Conservation (phyloP, 2,329 filamentous ascomycete species). For the Coleophoma eucalyptorum region DNA sequence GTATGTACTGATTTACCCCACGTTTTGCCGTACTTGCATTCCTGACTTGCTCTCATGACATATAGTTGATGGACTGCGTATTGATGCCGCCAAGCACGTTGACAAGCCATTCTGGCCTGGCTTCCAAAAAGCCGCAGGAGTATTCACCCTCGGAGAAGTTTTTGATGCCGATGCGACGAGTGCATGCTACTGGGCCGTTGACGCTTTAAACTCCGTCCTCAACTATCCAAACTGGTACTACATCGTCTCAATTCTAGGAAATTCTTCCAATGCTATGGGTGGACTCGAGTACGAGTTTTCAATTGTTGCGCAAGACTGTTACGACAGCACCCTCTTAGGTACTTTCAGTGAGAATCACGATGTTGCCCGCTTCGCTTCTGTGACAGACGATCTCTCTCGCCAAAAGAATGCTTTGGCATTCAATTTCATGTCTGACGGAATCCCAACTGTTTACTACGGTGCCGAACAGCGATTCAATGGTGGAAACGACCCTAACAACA, state of each 20-base stretch:
- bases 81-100: slow-evolving; percentile 43
- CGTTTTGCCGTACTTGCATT: neutral
- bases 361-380: slow-evolving; percentile 30
- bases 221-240: slow-evolving; percentile 32
- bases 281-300: slow-evolving; percentile 26
- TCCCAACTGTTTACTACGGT: slow-evolving; percentile 48
- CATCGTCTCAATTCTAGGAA: slow-evolving; percentile 34
- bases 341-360: slow-evolving; percentile 41
- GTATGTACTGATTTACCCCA: slow-evolving; percentile 4
- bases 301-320: slow-evolving; percentile 23
- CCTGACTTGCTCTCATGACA: neutral
- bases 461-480: slow-evolving; percentile 45
- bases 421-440: slow-evolving; percentile 43
- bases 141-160: slow-evolving; percentile 59
- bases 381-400: slow-evolving; percentile 9
- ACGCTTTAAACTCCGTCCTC: slow-evolving; percentile 8
- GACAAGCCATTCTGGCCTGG: slow-evolving; percentile 47
- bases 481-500: slow-evolving; percentile 31
- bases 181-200: slow-evolving; percentile 1
- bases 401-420: slow-evolving; percentile 44
- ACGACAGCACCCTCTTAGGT: slow-evolving; percentile 30
- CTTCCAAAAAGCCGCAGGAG: slow-evolving; percentile 42
- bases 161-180: slow-evolving; percentile 38
- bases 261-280: slow-evolving; percentile 22
- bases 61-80: slow-evolving; percentile 38